phyloP scores from a whole-genome alignment of 257 asterid genomes.

The Solanum chiquidenum region DNA sequence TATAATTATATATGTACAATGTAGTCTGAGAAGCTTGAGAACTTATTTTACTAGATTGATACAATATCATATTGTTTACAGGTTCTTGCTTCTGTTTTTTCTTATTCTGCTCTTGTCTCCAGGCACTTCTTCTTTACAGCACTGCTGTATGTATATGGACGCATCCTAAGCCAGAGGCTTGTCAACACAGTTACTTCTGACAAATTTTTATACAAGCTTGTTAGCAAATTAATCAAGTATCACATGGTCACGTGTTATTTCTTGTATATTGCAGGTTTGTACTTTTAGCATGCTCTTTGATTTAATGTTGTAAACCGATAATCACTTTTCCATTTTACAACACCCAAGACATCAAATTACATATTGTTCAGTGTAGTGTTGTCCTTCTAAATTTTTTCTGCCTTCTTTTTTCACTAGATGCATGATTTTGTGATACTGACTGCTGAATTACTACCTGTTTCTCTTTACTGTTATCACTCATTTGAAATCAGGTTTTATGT shows the following conservation, averaged over 20 bases:
- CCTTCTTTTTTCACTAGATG: not conserved
- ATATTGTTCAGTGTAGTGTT: not conserved
- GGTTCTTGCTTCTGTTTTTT: not conserved
- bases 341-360: not conserved
- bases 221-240: slow-evolving; percentile 65
- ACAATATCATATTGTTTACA: not conserved
- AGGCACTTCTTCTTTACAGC: slow-evolving; percentile 93
- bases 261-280: slow-evolving; percentile 71
- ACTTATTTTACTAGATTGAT: not conserved
- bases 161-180: slow-evolving; percentile 77
- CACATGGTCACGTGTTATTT: slow-evolving; percentile 90
- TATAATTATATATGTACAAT: not conserved
- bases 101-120: slow-evolving; percentile 8
- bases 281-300: not conserved
- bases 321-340: not conserved
- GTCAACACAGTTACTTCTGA: slow-evolving; percentile 70
- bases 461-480: not conserved
- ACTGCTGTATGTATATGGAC: slow-evolving; percentile 78
- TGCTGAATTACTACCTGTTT: not conserved
- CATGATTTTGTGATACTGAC: not conserved
- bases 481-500: slow-evolving; percentile 59
- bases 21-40: not conserved
- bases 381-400: not conserved
- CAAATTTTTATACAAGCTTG: slow-evolving; percentile 61
- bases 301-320: not conserved